Conservation (phyloP, 306 rosid species). For the Malus sylvestris region DNA sequence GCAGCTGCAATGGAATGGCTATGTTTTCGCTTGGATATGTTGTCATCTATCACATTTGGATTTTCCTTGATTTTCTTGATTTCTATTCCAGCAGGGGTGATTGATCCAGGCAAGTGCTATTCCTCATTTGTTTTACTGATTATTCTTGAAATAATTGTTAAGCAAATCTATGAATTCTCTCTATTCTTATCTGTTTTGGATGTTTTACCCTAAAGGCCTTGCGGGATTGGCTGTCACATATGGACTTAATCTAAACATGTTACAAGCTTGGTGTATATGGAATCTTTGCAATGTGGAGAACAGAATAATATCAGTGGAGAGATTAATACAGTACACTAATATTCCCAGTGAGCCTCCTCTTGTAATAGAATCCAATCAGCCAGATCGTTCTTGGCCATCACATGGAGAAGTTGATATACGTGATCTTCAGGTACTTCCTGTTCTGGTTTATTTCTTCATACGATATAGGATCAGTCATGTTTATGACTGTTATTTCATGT, state of each 20-base stretch:
- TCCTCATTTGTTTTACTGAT: background rate
- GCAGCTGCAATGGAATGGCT: conserved; percentile 63
- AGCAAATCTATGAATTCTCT: background rate
- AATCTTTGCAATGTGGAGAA: conserved; percentile 58
- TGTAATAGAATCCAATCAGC: conserved; percentile 45
- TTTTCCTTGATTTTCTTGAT: conserved; percentile 50
- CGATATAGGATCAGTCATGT: background rate
- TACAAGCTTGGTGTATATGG: conserved; percentile 44
- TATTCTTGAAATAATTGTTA: background rate
- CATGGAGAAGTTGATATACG: conserved; percentile 61
- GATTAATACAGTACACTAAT: conserved; percentile 63
- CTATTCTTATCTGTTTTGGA: background rate
- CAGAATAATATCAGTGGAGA: conserved; percentile 81
- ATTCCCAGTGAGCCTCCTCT: conserved; percentile 76
- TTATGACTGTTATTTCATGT: background rate
- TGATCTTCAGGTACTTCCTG: conserved; percentile 52
- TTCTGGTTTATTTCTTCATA: background rate
- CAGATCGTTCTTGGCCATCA: conserved; percentile 60
- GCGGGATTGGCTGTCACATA: conserved; percentile 85
- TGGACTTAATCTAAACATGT: conserved; percentile 53
- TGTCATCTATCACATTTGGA: conserved; percentile 52
- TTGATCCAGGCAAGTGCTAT: conserved; percentile 45
- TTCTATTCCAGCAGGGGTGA: conserved; percentile 45
- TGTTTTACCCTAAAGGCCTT: conserved; percentile 36
- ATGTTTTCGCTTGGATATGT: conserved; percentile 49